Evolutionary conservation across 805 yeast genomes (phyloP).

Genomic region (Candida corydali): DNA sequence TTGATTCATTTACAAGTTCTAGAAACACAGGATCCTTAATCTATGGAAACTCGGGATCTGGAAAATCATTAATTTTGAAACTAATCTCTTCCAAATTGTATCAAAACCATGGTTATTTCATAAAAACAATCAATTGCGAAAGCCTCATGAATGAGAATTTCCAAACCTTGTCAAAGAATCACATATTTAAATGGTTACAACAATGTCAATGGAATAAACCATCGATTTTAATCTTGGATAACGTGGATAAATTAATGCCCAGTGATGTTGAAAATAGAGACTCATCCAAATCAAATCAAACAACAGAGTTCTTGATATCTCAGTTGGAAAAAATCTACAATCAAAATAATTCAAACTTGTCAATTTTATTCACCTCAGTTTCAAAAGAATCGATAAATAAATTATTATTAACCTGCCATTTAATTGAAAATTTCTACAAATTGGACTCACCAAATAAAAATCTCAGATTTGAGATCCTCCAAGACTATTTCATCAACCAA

Average conservation of each 20-base stretch:
- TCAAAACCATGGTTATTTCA: slow-evolving; percentile 37
- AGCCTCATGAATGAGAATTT: slow-evolving; percentile 52
- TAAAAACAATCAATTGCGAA: slow-evolving; percentile 52
- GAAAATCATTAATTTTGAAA: slow-evolving; percentile 60
- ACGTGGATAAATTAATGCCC: slow-evolving; percentile 67
- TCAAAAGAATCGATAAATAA: slow-evolving; percentile 65
- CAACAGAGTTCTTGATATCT: slow-evolving; percentile 54
- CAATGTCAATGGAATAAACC: slow-evolving; percentile 76
- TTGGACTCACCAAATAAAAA: slow-evolving; percentile 68
- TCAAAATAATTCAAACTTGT: slow-evolving; percentile 43
- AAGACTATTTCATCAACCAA: slow-evolving; percentile 28
- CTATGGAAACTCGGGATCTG: slow-evolving; percentile 77
- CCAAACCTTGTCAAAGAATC: slow-evolving; percentile 41
- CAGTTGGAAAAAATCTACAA: slow-evolving; percentile 41
- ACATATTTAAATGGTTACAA: slow-evolving; percentile 40
- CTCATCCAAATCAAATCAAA: slow-evolving; percentile 56
- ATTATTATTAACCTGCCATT: slow-evolving; percentile 59
- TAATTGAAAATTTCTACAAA: slow-evolving; percentile 58
- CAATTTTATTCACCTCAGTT: slow-evolving; percentile 58
- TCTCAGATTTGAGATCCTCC: slow-evolving; percentile 47
- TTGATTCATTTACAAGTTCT: slow-evolving; percentile 37
- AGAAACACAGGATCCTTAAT: slow-evolving; percentile 55
- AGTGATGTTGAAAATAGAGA: slow-evolving; percentile 61
- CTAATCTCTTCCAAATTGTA: slow-evolving; percentile 36
- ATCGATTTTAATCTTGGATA: slow-evolving; percentile 69